Conservation (phyloP, 306 rosid species). For the Quercus cerris region DNA sequence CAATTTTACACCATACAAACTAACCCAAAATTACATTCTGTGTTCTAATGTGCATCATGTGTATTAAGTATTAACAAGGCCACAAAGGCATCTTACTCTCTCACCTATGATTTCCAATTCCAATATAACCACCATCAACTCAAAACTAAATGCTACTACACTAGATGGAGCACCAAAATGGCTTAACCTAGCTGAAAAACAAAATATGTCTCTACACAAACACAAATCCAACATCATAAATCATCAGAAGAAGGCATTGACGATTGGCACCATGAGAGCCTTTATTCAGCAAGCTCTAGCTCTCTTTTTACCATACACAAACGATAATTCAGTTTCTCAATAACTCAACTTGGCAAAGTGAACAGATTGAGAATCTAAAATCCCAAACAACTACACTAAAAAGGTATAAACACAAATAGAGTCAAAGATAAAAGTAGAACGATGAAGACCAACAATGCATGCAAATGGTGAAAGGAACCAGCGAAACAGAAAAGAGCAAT, state of each 20-base stretch:
- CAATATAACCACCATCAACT: background rate
- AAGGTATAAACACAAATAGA: no score
- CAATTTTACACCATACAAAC: background rate
- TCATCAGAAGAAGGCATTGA: background rate
- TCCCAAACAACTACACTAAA: background rate
- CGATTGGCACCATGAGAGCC: background rate
- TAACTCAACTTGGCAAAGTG: background rate
- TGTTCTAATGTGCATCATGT: background rate
- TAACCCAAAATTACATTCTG: conserved; percentile 3
- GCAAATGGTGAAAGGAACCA: background rate
- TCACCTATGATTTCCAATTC: background rate
- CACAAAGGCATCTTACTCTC: background rate
- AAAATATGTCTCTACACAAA: background rate
- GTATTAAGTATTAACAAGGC: background rate
- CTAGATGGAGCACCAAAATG: background rate
- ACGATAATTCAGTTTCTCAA: background rate
- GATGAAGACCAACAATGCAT: background rate
- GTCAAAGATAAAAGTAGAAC: background rate
- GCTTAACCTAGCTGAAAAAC: background rate
- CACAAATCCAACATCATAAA: background rate
- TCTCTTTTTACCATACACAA: background rate
- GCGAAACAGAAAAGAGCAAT: background rate
- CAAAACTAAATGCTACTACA: background rate
- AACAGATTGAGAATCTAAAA: background rate
- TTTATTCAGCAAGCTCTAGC: background rate